phyloP scores from a whole-genome alignment of 306 rosid genomes.

The Pachyrhizus erosus region DNA sequence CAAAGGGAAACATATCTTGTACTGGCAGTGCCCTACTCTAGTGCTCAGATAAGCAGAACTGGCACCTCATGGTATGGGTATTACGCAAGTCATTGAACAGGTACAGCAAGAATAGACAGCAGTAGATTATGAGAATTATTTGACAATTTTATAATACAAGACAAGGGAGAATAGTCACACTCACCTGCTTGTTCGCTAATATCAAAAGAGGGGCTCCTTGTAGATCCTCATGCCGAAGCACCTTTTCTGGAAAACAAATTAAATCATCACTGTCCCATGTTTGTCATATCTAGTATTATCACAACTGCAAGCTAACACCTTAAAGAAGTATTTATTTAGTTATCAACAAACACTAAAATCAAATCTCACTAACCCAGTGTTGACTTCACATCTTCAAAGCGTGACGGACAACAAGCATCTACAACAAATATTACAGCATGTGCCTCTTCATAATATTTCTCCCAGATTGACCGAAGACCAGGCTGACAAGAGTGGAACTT shows the following conservation, averaged over 20 bases:
- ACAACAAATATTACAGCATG: constrained; percentile 92
- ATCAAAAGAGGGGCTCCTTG: constrained; percentile 97
- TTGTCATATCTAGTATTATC: constrained; percentile 10
- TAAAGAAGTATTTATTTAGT: constrained; percentile 13
- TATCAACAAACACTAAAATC: constrained; percentile 25
- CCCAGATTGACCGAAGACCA: constrained; percentile 99
- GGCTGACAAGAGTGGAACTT: constrained; percentile 58
- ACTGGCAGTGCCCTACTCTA: neutral
- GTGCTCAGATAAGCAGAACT: constrained; percentile 2
- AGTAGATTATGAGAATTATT: neutral
- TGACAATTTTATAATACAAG: neutral
- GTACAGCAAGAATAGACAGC: neutral
- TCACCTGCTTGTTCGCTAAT: constrained; percentile 96
- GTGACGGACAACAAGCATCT: constrained; percentile 86
- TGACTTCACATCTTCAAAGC: constrained; percentile 96
- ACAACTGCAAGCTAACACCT: constrained; percentile 31
- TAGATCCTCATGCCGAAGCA: constrained; percentile 93
- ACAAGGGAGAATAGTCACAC: constrained; percentile 24
- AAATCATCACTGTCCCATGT: constrained; percentile 36
- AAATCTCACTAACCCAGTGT: constrained; percentile 82
- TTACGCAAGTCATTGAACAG: constrained; percentile 22
- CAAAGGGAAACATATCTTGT: constrained; percentile 27
- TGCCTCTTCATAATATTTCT: constrained; percentile 97
- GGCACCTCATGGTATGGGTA: constrained; percentile 2
- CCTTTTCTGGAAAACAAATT: constrained; percentile 75